A percentile compares a stretch with the other conserved stretches of the same genome.
phyloP scores from a whole-genome alignment of 495 filamentous ascomycete species.

The Penicillium atrosanguineum region DNA sequence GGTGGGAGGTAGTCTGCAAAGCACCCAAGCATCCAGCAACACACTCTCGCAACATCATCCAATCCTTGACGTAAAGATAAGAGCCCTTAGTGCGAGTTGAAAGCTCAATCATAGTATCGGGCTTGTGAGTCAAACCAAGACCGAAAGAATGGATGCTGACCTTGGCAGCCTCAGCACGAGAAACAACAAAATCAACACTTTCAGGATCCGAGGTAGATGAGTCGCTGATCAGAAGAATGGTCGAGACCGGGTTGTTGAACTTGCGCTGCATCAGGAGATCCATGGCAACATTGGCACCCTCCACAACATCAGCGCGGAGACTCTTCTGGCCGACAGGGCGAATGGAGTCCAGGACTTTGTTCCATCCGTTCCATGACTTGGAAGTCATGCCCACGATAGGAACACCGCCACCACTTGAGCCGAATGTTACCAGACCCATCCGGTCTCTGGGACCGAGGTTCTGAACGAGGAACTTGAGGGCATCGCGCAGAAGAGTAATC shows the following conservation, averaged over 20 bases:
- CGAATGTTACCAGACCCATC: constrained; percentile 97
- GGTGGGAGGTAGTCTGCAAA: constrained; percentile 95
- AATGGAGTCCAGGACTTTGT: constrained; percentile 81
- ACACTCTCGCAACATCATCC: constrained; percentile 99
- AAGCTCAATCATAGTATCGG: constrained; percentile 97
- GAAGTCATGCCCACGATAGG: constrained; percentile 97
- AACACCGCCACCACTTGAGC: constrained; percentile 88
- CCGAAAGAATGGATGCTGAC: constrained; percentile 97
- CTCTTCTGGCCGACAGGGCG: constrained; percentile 95
- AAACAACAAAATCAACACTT: constrained; percentile 97
- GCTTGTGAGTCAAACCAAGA: constrained; percentile 94
- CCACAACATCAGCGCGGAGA: constrained; percentile 92
- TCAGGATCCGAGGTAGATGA: constrained; percentile 96
- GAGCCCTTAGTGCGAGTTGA: constrained; percentile 95
- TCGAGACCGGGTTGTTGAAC: constrained; percentile 92
- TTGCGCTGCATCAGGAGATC: constrained; percentile 98
- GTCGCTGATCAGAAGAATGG: constrained; percentile 96
- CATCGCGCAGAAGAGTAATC: constrained; percentile 91
- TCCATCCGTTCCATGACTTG: constrained; percentile 91
- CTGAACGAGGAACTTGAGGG: constrained; percentile 87
- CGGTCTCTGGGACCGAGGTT: constrained; percentile 91
- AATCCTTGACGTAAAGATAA: constrained; percentile 98
- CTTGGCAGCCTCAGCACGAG: constrained; percentile 96
- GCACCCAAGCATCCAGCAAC: constrained; percentile 91
- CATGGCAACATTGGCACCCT: constrained; percentile 98